Evolutionary conservation across 495 filamentous ascomycete genomes (phyloP), one percentile per base, ranked within the genome.

Genomic region (Aspergillus homomorphus): DNA sequence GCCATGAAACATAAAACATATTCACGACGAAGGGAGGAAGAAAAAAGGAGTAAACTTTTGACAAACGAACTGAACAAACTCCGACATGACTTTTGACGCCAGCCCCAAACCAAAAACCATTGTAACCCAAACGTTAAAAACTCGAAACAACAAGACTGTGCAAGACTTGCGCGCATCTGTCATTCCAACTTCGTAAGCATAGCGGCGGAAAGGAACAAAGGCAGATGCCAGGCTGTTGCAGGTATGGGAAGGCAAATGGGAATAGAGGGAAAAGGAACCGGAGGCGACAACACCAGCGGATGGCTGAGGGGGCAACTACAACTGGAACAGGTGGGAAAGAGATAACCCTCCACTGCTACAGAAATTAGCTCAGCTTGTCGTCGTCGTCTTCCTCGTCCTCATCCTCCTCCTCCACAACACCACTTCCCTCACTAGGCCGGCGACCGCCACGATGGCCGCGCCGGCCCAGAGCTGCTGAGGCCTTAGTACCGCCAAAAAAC

Each of bases 331-430:
- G 68, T 63, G 65, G 26, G 33, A 5, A 38, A 6, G 33, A 12
- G 12, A 38, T 10, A 38, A 12, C 33, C 33, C 61, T 73, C 62
- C 71, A 70, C 73, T 69, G 69, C 52, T 53, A 49, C 21, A 38
- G 33, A 38, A 10, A 12, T 10, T 57, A 64, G 63, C 50, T 59
- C 23, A 22, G 45, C 53, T 60, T 53, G 57, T 67, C 61, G 64
- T 65, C 61, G 58, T 79, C 77, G n/a, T 65, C 61, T 58, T 79
- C 77, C 18, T 80, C 79, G 54, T 82, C 81, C 54, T 80, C 82
- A 20, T 80, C 79, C 21, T 79, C 81, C 46, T 82, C 77, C 22
- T 77, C 79, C 56, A 63, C 56, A 59, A 70, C 63, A 58, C 53
- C 59, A 62, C 80, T 79, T 49, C 80, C 77, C 61, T 77, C 77